Evolutionary conservation across 1,139 yeast genomes (phyloP).

Genomic region (Wickerhamomyces sp.): DNA sequence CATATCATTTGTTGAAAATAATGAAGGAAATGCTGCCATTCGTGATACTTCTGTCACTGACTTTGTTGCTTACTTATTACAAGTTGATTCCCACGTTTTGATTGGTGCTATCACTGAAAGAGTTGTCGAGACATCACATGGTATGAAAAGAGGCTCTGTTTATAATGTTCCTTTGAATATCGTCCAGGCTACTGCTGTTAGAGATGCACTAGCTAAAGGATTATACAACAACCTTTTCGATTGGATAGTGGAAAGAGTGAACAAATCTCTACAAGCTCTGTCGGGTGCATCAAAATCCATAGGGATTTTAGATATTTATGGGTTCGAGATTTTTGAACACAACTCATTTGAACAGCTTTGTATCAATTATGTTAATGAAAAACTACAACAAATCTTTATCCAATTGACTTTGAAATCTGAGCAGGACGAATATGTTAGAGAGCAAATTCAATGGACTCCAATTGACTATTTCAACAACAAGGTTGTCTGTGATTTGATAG

Average conservation of each 20-base stretch:
- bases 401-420: constrained; percentile 94
- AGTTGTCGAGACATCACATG: constrained; percentile 85
- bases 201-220: constrained; percentile 95
- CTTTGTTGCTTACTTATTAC: constrained; percentile 87
- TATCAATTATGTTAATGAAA: constrained; percentile 95
- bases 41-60: constrained; percentile 86
- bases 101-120: constrained; percentile 71
- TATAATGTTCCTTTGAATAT: constrained; percentile 91
- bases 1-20: constrained; percentile 79
- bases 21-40: constrained; percentile 77
- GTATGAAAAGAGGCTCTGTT: constrained; percentile 84
- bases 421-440: constrained; percentile 95
- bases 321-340: constrained; percentile 95
- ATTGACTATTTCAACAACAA: constrained; percentile 94
- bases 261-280: constrained; percentile 56
- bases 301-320: constrained; percentile 96
- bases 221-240: constrained; percentile 90
- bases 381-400: constrained; percentile 93
- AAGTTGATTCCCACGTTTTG: constrained; percentile 68
- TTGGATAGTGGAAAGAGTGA: constrained; percentile 96
- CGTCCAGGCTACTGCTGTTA: constrained; percentile 90
- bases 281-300: constrained; percentile 62
- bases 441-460: constrained; percentile 96
- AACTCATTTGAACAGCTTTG: constrained; percentile 97
- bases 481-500: constrained; percentile 95